A percentile compares a stretch with the other conserved stretches of the same genome.
Conservation (phyloP, 2,329 filamentous ascomycete species). For the Neonectria faginata region DNA sequence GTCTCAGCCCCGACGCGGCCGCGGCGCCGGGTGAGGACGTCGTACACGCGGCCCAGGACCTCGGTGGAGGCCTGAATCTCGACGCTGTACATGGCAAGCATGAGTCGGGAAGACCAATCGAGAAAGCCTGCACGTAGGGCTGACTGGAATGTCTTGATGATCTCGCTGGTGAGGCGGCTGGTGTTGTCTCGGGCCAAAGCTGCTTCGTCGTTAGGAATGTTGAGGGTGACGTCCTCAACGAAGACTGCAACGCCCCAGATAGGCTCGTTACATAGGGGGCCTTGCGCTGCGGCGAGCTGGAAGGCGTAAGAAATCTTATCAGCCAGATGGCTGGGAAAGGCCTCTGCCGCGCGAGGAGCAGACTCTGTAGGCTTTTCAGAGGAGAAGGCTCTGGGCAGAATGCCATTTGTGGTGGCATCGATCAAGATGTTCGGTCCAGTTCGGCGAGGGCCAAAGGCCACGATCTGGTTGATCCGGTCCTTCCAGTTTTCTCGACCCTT, state of each 20-base stretch:
- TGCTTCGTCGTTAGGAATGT: slow-evolving; percentile 64
- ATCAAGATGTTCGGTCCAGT: slow-evolving; percentile 91
- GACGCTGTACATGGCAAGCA: slow-evolving; percentile 97
- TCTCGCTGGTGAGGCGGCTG: slow-evolving; percentile 88
- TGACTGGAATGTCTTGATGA: slow-evolving; percentile 89
- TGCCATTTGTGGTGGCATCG: slow-evolving; percentile 79
- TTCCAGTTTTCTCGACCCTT: slow-evolving; percentile 83
- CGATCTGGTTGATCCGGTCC: slow-evolving; percentile 80
- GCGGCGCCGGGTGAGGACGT: slow-evolving; percentile 93
- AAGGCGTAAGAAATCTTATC: slow-evolving; percentile 96
- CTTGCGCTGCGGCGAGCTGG: slow-evolving; percentile 89
- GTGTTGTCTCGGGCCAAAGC: slow-evolving; percentile 73
- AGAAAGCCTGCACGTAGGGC: slow-evolving; percentile 88
- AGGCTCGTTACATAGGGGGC: slow-evolving; percentile 91
- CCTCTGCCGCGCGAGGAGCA: slow-evolving; percentile 58
- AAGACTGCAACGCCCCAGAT: slow-evolving; percentile 94
- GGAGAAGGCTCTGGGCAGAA: slow-evolving; percentile 77
- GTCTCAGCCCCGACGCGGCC: slow-evolving; percentile 90
- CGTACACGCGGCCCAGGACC: slow-evolving; percentile 94
- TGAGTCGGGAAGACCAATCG: slow-evolving; percentile 94
- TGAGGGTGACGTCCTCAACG: slow-evolving; percentile 80
- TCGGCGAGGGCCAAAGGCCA: slow-evolving; percentile 88
- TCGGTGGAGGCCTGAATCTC: slow-evolving; percentile 98
- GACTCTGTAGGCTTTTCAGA: slow-evolving; percentile 48
- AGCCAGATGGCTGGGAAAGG: slow-evolving; percentile 76